Evolutionary conservation across 2,329 filamentous ascomycete genomes (phyloP).

Genomic region (Colletotrichum sp.): DNA sequence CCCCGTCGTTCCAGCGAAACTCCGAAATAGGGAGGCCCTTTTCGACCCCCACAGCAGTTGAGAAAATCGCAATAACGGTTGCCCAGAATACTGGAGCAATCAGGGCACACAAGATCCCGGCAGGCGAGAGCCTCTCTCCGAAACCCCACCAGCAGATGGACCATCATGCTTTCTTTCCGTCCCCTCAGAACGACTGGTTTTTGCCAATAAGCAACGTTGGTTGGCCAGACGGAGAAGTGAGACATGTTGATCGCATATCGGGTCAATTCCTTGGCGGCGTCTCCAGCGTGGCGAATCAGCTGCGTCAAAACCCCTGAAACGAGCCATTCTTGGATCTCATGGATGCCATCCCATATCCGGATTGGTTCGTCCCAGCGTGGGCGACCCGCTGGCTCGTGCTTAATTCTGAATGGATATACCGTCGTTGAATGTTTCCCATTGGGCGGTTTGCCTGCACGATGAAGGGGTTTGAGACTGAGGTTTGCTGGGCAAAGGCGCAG

Average conservation of each 20-base stretch:
- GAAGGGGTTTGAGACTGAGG: background rate
- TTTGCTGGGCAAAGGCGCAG: background rate
- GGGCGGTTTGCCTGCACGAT: background rate
- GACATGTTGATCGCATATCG: constrained; percentile 11
- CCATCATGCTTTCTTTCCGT: background rate
- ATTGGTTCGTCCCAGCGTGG: background rate
- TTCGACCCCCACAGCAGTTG: background rate
- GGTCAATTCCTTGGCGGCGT: constrained; percentile 9
- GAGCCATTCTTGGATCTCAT: background rate
- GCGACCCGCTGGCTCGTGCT: background rate
- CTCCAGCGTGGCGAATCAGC: constrained; percentile 2
- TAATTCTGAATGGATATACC: background rate
- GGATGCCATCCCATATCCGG: background rate
- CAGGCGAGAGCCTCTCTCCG: background rate
- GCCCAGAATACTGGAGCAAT: background rate
- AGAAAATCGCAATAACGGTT: background rate
- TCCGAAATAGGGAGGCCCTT: background rate
- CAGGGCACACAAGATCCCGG: background rate
- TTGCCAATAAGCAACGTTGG: background rate
- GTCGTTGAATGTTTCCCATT: background rate
- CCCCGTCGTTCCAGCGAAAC: background rate
- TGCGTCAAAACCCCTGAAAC: background rate
- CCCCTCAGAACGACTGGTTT: background rate
- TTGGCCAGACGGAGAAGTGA: constrained; percentile 12
- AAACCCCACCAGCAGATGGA: background rate